These are phyloP conservation scores for Porodaedalea pini DNA, from an alignment of 1,284 basidiomycete species.

Conservation along the genomic window DNA sequence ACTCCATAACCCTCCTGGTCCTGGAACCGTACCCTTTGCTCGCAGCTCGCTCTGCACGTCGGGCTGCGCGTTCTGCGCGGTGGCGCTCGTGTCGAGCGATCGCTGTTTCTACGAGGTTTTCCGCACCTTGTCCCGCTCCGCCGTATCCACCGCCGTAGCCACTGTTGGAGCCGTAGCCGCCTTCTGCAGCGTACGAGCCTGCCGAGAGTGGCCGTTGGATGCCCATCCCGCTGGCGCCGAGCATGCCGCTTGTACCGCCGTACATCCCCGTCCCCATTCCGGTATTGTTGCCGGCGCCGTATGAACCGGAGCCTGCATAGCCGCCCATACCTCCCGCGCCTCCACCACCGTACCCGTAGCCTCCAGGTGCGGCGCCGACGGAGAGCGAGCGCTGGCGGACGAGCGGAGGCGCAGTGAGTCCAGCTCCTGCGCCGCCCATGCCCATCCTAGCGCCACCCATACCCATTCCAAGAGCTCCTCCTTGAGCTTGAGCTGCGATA, in stretches of 20 bases:
- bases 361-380: not conserved
- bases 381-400: conserved; percentile 14
- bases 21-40: not conserved
- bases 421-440: not conserved
- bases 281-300: not conserved
- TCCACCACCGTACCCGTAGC: conserved; percentile 10
- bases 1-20: not conserved
- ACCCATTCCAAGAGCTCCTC: not conserved
- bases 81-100: not conserved
- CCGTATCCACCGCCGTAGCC: not conserved
- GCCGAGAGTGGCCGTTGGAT: not conserved
- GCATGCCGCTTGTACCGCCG: not conserved
- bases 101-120: not conserved
- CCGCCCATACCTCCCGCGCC: not conserved
- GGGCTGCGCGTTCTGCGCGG: not conserved
- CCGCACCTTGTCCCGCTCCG: not conserved
- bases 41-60: not conserved
- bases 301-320: not conserved
- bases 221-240: not conserved
- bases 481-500: conserved; percentile 1
- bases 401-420: conserved; percentile 5
- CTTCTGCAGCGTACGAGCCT: not conserved
- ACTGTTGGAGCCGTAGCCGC: too few relatives aligned
- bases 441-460: conserved; percentile 1
- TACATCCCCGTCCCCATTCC: conserved; percentile 1